Base-by-base conservation (phyloP, 352 stramenopile genomes). In the Stramenopiles sp. region DNA sequence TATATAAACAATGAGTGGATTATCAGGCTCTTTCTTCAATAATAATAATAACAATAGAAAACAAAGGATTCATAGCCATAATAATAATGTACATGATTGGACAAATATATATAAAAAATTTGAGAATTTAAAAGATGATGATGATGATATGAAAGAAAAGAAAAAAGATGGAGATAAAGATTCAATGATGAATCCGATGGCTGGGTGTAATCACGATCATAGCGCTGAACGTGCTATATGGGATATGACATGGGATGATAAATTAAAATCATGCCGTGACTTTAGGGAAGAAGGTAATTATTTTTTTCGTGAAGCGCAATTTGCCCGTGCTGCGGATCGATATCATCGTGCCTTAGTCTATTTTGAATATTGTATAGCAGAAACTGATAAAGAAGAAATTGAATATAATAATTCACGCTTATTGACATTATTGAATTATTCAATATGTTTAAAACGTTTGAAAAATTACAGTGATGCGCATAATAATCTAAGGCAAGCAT, bases 31-130 rank as follows among this genome's bases (percentile, higher is more conserved):
- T n/a, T n/a, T n/a, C n/a, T n/a, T n/a, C n/a, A n/a, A n/a, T n/a
- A n/a, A n/a, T n/a, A n/a, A n/a, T n/a, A n/a, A n/a, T n/a, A n/a
- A n/a, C n/a, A n/a, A n/a, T n/a, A n/a, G n/a, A n/a, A n/a, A n/a
- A n/a, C n/a, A n/a, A n/a, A n/a, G n/a, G n/a, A n/a, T n/a, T n/a
- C n/a, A n/a, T n/a, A n/a, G n/a, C n/a, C n/a, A n/a, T n/a, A n/a
- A n/a, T n/a, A n/a, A n/a, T n/a, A n/a, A n/a, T n/a, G n/a, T n/a
- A n/a, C 31, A 76, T 20, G 65, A 76, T 76, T 76, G 65, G 65
- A 76, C 30, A 7, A 33, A 31, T 76, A 13, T 31, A 33, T 76
- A 76, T 76, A 76, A 33, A 76, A 76, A 76, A 76, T 76, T 76
- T 76, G 65, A 76, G 13, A 33, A 33, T 76, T 33, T 33, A 4